Conservation (phyloP, 768 basidiomycete genomes). For the Auricularia heimuer region DNA sequence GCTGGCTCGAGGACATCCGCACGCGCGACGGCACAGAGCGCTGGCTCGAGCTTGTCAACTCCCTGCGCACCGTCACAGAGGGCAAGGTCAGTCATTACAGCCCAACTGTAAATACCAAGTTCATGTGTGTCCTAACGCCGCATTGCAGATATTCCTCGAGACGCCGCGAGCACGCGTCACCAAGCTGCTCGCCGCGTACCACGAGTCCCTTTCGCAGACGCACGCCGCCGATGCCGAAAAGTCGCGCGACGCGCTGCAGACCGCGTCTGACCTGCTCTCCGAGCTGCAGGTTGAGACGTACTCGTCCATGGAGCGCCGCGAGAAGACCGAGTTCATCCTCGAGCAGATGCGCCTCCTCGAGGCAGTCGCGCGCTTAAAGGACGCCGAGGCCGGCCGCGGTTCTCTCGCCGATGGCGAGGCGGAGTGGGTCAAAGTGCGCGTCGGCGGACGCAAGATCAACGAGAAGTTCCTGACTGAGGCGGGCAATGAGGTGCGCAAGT, state of each 20-base stretch:
- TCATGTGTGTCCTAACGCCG: too few relatives aligned
- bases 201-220: constrained; percentile 56
- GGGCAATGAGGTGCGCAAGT: constrained; percentile 65
- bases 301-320: constrained; percentile 93
- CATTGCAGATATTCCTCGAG: constrained; percentile 81
- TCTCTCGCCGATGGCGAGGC: constrained; percentile 62
- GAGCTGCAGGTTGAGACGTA: constrained; percentile 99
- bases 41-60: constrained; percentile 86
- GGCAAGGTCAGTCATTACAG: constrained; percentile 62
- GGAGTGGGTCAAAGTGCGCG: constrained; percentile 89
- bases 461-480: constrained; percentile 84
- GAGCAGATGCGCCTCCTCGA: constrained; percentile 94
- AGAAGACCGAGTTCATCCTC: constrained; percentile 96
- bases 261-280: constrained; percentile 83
- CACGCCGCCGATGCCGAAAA: constrained; percentile 32
- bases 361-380: constrained; percentile 66
- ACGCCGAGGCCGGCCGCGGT: constrained; percentile 43
- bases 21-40: constrained; percentile 53
- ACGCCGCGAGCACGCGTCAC: constrained; percentile 93
- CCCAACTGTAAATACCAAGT: background rate
- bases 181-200: constrained; percentile 71
- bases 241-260: constrained; percentile 53
- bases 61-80: constrained; percentile 84
- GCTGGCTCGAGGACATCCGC: constrained; percentile 72
- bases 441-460: constrained; percentile 90